phyloP scores from a whole-genome alignment of 352 stramenopile genomes.

The Phytophthora foliorum region DNA sequence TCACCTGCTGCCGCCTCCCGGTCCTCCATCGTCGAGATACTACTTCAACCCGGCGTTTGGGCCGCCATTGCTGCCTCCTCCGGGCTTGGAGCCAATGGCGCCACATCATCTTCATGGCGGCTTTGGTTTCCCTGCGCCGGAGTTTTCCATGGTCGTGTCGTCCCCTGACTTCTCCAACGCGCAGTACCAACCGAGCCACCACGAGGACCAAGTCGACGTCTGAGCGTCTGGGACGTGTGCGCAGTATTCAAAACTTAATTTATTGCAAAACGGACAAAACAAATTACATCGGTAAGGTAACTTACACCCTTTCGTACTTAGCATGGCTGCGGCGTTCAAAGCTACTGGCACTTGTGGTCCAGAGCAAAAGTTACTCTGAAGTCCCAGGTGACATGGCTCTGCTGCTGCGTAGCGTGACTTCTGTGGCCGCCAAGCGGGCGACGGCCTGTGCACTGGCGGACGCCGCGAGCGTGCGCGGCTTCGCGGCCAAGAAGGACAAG shows the following conservation, averaged over 20 bases:
- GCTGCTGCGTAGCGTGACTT: constrained; percentile 40
- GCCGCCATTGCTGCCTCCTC: constrained; percentile 23
- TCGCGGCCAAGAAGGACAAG: constrained; percentile 67
- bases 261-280: too few relatives aligned
- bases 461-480: constrained; percentile 37
- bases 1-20: constrained; percentile 22
- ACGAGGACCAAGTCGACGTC: constrained; percentile 29
- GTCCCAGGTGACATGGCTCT: constrained; percentile 32
- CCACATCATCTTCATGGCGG: constrained; percentile 8
- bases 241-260: constrained; percentile 12
- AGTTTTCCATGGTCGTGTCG: constrained; percentile 42
- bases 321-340: too few relatives aligned
- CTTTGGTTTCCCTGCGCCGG: constrained; percentile 27
- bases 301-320: constrained; percentile 33
- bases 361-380: constrained; percentile 27
- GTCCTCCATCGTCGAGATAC: constrained; percentile 48
- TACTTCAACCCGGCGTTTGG: constrained; percentile 55
- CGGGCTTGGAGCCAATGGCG: constrained; percentile 11
- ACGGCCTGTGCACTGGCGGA: constrained; percentile 24
- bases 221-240: constrained; percentile 12
- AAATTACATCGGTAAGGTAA: too few relatives aligned
- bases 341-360: constrained; percentile 30
- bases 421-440: constrained; percentile 37
- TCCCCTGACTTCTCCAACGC: constrained; percentile 42
- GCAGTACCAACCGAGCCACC: constrained; percentile 28